Percentiles rank a stretch among this genome's conserved stretches.
Conservation (phyloP, 2,329 filamentous ascomycete genomes). For the Cordyceps pruinosa region DNA sequence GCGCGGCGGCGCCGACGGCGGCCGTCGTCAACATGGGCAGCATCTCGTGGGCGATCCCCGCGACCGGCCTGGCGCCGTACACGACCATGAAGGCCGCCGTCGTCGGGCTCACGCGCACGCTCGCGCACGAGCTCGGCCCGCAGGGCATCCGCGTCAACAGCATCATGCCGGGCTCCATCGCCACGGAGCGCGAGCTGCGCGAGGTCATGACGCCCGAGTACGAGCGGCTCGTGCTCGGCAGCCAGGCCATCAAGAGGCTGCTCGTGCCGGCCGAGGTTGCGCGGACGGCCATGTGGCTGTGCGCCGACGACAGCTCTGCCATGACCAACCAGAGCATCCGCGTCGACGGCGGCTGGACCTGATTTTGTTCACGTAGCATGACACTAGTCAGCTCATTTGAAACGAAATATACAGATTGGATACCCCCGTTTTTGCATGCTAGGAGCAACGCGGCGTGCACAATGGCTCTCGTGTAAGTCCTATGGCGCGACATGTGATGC, state of each 20-base stretch:
- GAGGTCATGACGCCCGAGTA: slow-evolving; percentile 38
- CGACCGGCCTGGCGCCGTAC: slow-evolving; percentile 48
- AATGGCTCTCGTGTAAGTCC: no score
- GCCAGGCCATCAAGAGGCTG: slow-evolving; percentile 37
- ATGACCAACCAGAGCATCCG: slow-evolving; percentile 36
- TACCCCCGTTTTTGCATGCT: no score
- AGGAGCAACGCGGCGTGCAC: no score
- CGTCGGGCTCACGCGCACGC: slow-evolving; percentile 53
- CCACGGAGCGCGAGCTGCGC: slow-evolving; percentile 36
- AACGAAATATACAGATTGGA: no score
- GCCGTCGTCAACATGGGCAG: slow-evolving; percentile 51
- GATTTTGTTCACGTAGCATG: slow-evolving; percentile 31
- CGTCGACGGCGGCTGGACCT: slow-evolving; percentile 27
- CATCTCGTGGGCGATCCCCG: slow-evolving; percentile 45
- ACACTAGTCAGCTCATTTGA: neutral
- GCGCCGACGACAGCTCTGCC: slow-evolving; percentile 39
- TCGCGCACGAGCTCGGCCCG: slow-evolving; percentile 49
- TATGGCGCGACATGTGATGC: no score
- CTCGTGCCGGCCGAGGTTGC: slow-evolving; percentile 38
- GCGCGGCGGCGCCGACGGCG: slow-evolving; percentile 57
- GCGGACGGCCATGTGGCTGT: slow-evolving; percentile 37
- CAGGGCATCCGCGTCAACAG: slow-evolving; percentile 43
- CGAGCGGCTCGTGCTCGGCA: slow-evolving; percentile 29
- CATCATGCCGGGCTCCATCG: slow-evolving; percentile 42
- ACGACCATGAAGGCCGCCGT: slow-evolving; percentile 53